phyloP scores from a whole-genome alignment of 257 asterid species.

The Henckelia pumila region DNA sequence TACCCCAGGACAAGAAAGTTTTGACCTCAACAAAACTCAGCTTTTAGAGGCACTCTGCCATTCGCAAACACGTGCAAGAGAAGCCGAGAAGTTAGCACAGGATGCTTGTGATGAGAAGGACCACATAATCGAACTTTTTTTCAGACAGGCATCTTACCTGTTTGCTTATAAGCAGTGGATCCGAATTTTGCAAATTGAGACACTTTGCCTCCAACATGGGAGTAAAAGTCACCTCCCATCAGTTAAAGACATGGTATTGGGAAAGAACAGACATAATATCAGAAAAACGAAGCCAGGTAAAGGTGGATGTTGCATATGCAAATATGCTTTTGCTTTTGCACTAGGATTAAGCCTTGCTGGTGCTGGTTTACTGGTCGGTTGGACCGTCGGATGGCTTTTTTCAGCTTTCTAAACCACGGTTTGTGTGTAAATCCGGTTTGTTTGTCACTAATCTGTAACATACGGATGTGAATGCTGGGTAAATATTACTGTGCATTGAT shows the following conservation, averaged over 20 bases:
- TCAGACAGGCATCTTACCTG: slow-evolving; percentile 61
- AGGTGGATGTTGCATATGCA: slow-evolving; percentile 26
- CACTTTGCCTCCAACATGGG: slow-evolving; percentile 49
- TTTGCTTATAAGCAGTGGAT: slow-evolving; percentile 70
- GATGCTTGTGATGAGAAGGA: slow-evolving; percentile 61
- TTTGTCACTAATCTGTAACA: not conserved
- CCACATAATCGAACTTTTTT: slow-evolving; percentile 45
- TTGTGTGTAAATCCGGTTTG: not conserved
- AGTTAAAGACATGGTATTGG: slow-evolving; percentile 22
- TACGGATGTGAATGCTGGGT: not conserved
- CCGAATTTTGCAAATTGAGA: slow-evolving; percentile 55
- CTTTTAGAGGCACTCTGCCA: slow-evolving; percentile 67
- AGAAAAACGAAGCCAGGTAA: slow-evolving; percentile 30
- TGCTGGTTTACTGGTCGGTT: slow-evolving; percentile 65
- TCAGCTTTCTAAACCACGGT: slow-evolving; percentile 30
- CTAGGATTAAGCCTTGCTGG: slow-evolving; percentile 63
- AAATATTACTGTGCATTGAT: not conserved
- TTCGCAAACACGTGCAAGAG: slow-evolving; percentile 74
- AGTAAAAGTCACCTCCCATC: slow-evolving; percentile 33
- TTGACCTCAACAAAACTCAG: slow-evolving; percentile 42
- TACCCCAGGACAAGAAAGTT: slow-evolving; percentile 20
- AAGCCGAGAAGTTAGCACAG: slow-evolving; percentile 65
- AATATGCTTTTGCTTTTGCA: slow-evolving; percentile 47
- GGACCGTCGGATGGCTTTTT: slow-evolving; percentile 66
- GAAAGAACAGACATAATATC: slow-evolving; percentile 28